Evolutionary conservation across 2,329 filamentous ascomycete genomes (phyloP).

Genomic region (Fonsecaea erecta): DNA sequence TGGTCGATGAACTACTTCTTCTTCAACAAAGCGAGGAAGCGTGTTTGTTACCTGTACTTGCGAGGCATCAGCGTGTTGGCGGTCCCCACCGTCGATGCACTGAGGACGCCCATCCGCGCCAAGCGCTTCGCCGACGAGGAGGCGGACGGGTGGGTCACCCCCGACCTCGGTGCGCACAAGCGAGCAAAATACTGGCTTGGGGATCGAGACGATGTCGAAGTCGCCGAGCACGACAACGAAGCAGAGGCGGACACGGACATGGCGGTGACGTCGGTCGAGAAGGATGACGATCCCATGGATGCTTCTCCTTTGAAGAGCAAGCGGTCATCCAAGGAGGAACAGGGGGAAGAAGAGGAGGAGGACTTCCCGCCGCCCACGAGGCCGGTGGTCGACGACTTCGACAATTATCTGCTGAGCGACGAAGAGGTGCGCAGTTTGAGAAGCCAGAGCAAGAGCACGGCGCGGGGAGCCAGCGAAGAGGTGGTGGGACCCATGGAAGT

Average conservation of each 20-base stretch:
- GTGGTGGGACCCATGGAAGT: slow-evolving; percentile 60
- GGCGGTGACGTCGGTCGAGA: slow-evolving; percentile 40
- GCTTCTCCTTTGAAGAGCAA: neutral
- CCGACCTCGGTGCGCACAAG: slow-evolving; percentile 70
- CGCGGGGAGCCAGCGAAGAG: slow-evolving; percentile 59
- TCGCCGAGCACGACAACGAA: slow-evolving; percentile 51
- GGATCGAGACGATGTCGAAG: slow-evolving; percentile 57
- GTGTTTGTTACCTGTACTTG: slow-evolving; percentile 91
- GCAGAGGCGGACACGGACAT: slow-evolving; percentile 35
- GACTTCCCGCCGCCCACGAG: slow-evolving; percentile 36
- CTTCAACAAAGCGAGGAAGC: slow-evolving; percentile 89
- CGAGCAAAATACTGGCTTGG: slow-evolving; percentile 89
- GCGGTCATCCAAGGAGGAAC: slow-evolving; percentile 7
- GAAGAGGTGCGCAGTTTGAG: slow-evolving; percentile 47
- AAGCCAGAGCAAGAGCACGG: slow-evolving; percentile 48
- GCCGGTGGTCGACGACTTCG: slow-evolving; percentile 47
- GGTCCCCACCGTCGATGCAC: slow-evolving; percentile 65
- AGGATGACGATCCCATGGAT: slow-evolving; percentile 2
- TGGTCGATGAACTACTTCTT: slow-evolving; percentile 98
- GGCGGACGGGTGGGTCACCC: slow-evolving; percentile 53
- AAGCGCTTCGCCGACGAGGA: slow-evolving; percentile 54
- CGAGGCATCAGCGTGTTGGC: slow-evolving; percentile 76
- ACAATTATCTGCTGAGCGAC: slow-evolving; percentile 52
- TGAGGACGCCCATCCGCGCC: slow-evolving; percentile 49
- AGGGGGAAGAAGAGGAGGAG: too few species aligned